Evolutionary conservation across 108 stramenopile genomes (phyloP).

Genomic region (Cyclotella kingstonii): DNA sequence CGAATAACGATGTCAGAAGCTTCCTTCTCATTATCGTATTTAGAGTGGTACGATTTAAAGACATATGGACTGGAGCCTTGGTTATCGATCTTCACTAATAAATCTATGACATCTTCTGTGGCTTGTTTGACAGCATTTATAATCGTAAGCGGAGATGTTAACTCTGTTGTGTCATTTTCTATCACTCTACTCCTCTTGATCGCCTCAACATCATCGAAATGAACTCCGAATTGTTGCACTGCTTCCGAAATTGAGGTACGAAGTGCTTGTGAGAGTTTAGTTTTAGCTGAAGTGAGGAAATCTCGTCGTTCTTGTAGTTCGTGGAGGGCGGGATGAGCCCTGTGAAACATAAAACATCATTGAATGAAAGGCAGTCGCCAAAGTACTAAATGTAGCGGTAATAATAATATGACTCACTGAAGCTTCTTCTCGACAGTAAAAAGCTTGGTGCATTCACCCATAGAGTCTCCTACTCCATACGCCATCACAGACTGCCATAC

Average conservation of each 20-base stretch:
- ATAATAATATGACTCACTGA: conserved; percentile 16
- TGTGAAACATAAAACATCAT: too few species aligned
- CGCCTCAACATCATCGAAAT: conserved; percentile 15
- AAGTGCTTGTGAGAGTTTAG: conserved; percentile 13
- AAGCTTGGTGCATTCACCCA: conserved; percentile 41
- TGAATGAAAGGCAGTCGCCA: too few species aligned
- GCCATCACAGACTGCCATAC: conserved; percentile 39
- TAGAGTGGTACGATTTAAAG: too few species aligned
- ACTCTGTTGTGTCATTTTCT: not conserved
- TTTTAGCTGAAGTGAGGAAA: conserved; percentile 12
- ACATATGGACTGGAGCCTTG: too few species aligned
- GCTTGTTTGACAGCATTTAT: conserved; percentile 5
- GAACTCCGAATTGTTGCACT: conserved; percentile 3
- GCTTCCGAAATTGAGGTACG: conserved; percentile 13
- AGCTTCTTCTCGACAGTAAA: conserved; percentile 43
- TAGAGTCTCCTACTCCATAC: conserved; percentile 31
- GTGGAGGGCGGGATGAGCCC: conserved; percentile 25
- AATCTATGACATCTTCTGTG: conserved; percentile 8
- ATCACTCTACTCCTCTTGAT: conserved; percentile 10
- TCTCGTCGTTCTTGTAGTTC: conserved; percentile 22
- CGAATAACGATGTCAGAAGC: conserved; percentile 2
- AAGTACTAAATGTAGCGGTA: not conserved
- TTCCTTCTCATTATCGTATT: conserved; percentile 11
- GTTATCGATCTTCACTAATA: not conserved
- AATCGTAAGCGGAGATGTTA: conserved; percentile 15